Evolutionary conservation across 2,329 filamentous ascomycete genomes (phyloP).

Genomic region (Hypomyces rosellus): DNA sequence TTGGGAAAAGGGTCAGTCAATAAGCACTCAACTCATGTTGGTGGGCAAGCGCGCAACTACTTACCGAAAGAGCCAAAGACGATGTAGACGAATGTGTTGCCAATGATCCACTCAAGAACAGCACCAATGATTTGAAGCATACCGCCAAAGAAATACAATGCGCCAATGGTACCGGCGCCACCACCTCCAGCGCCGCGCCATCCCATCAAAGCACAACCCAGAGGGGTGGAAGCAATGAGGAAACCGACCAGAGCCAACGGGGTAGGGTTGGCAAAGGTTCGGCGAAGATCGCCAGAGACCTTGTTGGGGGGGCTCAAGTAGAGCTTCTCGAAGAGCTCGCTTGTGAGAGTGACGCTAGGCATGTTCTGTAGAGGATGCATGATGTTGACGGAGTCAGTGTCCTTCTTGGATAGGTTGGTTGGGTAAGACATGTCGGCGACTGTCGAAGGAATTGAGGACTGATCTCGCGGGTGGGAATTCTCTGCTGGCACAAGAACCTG

Average conservation of each 20-base stretch:
- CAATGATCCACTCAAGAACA: slow-evolving; percentile 45
- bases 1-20: no score
- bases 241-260: slow-evolving; percentile 32
- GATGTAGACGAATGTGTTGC: slow-evolving; percentile 48
- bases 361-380: no score
- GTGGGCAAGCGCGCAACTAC: no score
- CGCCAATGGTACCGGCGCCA: slow-evolving; percentile 37
- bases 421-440: no score
- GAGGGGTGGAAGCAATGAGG: neutral
- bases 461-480: no score
- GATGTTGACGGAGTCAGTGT: no score
- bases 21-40: no score
- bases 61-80: slow-evolving; percentile 33
- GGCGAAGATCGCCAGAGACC: slow-evolving; percentile 42
- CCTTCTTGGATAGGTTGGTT: no score
- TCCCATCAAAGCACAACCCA: slow-evolving; percentile 36
- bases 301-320: slow-evolving; percentile 45
- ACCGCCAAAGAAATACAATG: slow-evolving; percentile 41
- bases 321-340: slow-evolving; percentile 52
- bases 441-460: no score
- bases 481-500: no score
- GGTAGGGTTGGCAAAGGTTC: slow-evolving; percentile 50
- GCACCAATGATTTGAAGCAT: slow-evolving; percentile 40
- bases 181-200: slow-evolving; percentile 39
- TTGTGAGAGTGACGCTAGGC: slow-evolving; percentile 38